Evolutionary conservation across 768 basidiomycete genomes (phyloP), one percentile per base, ranked within the genome.

Genomic region (Amanita rubescens): DNA sequence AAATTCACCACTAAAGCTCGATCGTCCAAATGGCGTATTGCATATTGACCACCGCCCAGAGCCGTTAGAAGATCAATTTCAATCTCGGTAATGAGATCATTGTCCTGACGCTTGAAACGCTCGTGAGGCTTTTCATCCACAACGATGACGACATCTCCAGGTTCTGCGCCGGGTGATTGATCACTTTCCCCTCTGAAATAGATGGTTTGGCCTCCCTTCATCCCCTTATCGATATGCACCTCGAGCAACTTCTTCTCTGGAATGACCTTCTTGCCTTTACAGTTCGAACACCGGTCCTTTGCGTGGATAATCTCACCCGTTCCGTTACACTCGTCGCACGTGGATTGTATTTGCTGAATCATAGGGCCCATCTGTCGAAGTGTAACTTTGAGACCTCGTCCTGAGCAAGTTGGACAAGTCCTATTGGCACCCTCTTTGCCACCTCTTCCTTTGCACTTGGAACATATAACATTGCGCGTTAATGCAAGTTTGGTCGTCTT

Each of bases 351-450:
- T 72, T 99, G 95, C 71, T 99, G 96, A 62, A 99, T 91, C 96
- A 99, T 99, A 4, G 96, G 96, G 24, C 96, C 96, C 83, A 99
- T 90, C 69, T 98, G 96, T 57, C 96, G 89, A 57, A 98, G 73
- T 49, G 87, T 91, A 64, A 97, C 70, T 67, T 85, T 90, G 75
- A 94, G 72, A 62, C 96, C 96, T 59, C 92, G 90, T 53, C 96
- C 96, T 63, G 73, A 78, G 74, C 96, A 99, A 12, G 74, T 63
- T 39, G 67, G 58, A 71, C 96, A 99, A 24, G 76, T 63, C 65
- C 84, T 81, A 58, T 96, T 92, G 49, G 96, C 90, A 53, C 95
- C 96, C 15, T 96, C 94, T 71, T 98, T 98, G 53, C 96, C 96
- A 45, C 96, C 96, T 67, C 89, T 93, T 63, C 96, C 96, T 61